Evolutionary conservation across 208 protist species (phyloP).

Genomic region (Leptomonas pyrrhocoris): DNA sequence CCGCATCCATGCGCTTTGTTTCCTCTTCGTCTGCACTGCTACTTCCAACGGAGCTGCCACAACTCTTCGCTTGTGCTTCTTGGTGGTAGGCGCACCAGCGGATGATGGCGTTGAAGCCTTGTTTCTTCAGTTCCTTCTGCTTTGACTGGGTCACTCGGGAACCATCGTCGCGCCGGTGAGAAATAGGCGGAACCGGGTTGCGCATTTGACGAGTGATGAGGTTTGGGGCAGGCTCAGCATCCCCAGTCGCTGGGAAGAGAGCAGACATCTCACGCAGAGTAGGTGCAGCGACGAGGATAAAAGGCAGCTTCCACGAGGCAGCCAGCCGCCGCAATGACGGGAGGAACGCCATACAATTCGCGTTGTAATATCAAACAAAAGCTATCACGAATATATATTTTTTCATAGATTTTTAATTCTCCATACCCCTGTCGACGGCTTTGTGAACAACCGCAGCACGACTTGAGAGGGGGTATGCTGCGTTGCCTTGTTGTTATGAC

Average conservation of each 20-base stretch:
- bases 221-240: background rate
- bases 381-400: no score
- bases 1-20: conserved; percentile 32
- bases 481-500: no score
- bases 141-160: background rate
- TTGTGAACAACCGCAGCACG: no score
- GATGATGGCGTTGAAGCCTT: conserved; percentile 64
- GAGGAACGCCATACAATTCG: conserved; percentile 9
- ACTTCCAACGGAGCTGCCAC: background rate
- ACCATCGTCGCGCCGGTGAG: background rate
- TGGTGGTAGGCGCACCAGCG: conserved; percentile 76
- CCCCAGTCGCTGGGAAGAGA: background rate
- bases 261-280: conserved; percentile 25
- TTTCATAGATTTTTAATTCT: no score
- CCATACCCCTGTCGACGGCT: no score
- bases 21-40: background rate
- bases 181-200: background rate
- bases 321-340: conserved; percentile 1
- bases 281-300: conserved; percentile 25
- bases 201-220: conserved; percentile 11
- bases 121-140: conserved; percentile 48
- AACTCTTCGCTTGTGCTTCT: background rate
- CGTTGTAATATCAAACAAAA: no score
- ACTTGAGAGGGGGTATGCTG: no score
- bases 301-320: conserved; percentile 16